Percentiles rank a stretch among this genome's conserved stretches.
These are phyloP conservation scores for Moricandia moricandioides DNA, from an alignment of 345 rosid species.

Conservation along the genomic window DNA sequence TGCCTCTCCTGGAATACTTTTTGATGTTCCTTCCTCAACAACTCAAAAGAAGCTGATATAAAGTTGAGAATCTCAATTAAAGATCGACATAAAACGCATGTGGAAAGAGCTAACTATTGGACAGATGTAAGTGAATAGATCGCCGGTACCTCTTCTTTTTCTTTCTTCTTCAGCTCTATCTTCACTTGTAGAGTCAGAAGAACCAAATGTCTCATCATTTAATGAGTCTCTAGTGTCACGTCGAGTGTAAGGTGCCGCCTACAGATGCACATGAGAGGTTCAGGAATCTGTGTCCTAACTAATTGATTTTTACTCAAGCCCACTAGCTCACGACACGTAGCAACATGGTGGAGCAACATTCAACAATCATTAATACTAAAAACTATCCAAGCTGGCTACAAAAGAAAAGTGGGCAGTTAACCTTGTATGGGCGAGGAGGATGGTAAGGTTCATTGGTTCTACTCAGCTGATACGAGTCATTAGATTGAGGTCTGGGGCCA, in stretches of 20 bases:
- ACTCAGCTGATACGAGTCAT: constrained; percentile 59
- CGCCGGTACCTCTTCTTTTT: constrained; percentile 78
- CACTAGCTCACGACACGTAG: constrained; percentile 13
- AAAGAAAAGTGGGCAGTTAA: constrained; percentile 29
- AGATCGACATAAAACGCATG: constrained; percentile 8
- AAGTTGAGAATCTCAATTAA: constrained; percentile 28
- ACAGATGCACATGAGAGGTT: constrained; percentile 33
- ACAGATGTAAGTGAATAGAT: constrained; percentile 12
- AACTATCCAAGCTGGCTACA: constrained; percentile 13
- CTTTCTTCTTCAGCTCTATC: constrained; percentile 96
- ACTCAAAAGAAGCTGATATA: constrained; percentile 78
- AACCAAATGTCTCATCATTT: constrained; percentile 96
- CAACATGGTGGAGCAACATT: constrained; percentile 11
- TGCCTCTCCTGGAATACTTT: constrained; percentile 77
- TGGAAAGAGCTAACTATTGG: constrained; percentile 1
- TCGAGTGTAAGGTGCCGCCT: constrained; percentile 72
- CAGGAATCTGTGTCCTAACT: constrained; percentile 3
- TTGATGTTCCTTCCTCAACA: constrained; percentile 92
- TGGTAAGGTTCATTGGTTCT: constrained; percentile 83
- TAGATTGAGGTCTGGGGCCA: constrained; percentile 59
- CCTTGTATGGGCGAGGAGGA: constrained; percentile 96
- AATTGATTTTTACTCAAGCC: constrained; percentile 1
- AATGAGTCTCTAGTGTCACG: constrained; percentile 66
- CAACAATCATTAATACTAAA: neutral
- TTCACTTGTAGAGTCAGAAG: constrained; percentile 67